These are phyloP conservation scores for Wickerhamomyces rabaulensis DNA, from an alignment of 805 yeast species.

Conservation along the genomic window DNA sequence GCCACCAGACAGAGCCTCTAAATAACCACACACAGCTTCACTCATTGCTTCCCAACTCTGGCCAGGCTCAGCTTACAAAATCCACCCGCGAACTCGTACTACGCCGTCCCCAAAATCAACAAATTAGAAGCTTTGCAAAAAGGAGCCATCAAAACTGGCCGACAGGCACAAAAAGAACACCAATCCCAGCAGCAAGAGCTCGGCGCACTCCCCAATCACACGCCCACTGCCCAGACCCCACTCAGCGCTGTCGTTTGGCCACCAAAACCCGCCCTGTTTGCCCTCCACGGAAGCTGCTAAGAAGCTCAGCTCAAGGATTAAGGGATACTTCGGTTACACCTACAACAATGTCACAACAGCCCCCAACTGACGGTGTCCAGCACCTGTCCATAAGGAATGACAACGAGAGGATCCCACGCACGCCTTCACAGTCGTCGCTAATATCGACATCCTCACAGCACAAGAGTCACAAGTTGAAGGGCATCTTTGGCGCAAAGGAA, in stretches of 20 bases:
- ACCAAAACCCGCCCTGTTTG: not conserved
- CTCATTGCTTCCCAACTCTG: too few species aligned
- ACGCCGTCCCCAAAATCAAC: not conserved
- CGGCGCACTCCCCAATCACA: not conserved
- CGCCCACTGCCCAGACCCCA: too few species aligned
- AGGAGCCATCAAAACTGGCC: not conserved
- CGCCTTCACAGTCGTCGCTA: conserved; percentile 9
- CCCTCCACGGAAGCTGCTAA: not conserved
- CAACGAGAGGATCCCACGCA: not conserved
- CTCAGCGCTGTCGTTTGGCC: not conserved
- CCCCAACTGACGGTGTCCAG: conserved; percentile 1
- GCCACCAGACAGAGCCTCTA: too few species aligned
- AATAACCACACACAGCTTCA: too few species aligned
- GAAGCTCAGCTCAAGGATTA: not conserved
- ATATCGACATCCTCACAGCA: conserved; percentile 1
- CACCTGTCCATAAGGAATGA: conserved; percentile 1
- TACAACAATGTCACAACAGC: not conserved
- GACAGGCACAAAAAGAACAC: not conserved
- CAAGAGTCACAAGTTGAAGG: conserved; percentile 8
- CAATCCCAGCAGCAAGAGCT: not conserved
- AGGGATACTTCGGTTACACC: not conserved
- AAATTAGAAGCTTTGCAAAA: not conserved
- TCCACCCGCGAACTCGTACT: not conserved
- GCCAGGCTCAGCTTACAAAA: too few species aligned
- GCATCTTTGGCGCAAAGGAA: not conserved